phyloP scores from a whole-genome alignment of 495 filamentous ascomycete genomes.

The Pseudomonodictys pantanalensis region DNA sequence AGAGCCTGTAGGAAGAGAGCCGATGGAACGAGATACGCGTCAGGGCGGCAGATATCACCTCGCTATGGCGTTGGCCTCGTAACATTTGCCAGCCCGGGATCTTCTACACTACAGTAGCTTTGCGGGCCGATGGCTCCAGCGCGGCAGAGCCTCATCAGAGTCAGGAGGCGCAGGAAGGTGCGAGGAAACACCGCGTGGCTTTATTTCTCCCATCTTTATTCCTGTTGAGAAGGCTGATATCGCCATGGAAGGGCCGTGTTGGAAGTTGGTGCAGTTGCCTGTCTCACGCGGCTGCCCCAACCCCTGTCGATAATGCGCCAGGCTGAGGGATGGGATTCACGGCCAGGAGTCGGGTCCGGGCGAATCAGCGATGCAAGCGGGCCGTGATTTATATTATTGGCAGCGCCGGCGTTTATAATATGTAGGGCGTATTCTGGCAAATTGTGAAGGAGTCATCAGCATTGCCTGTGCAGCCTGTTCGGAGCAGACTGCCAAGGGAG shows the following conservation, averaged over 20 bases:
- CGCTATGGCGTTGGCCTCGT: neutral
- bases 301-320: neutral
- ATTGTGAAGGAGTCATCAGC: constrained; percentile 5
- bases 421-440: constrained; percentile 13
- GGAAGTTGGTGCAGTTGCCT: neutral
- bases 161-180: neutral
- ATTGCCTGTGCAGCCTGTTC: neutral
- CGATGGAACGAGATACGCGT: constrained; percentile 11
- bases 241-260: neutral
- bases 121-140: too few relatives aligned
- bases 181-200: neutral
- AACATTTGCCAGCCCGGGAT: neutral
- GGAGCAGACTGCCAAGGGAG: neutral
- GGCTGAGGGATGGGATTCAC: neutral
- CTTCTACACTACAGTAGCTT: too few relatives aligned
- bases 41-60: constrained; percentile 17
- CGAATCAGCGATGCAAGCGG: neutral
- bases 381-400: constrained; percentile 11
- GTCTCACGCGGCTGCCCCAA: constrained; percentile 3
- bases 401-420: neutral
- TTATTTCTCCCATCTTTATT: neutral
- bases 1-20: neutral
- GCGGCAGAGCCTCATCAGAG: neutral
- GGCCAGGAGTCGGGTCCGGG: neutral
- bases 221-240: neutral